phyloP scores from a whole-genome alignment of 306 rosid species.

The Nissolia schottii region DNA sequence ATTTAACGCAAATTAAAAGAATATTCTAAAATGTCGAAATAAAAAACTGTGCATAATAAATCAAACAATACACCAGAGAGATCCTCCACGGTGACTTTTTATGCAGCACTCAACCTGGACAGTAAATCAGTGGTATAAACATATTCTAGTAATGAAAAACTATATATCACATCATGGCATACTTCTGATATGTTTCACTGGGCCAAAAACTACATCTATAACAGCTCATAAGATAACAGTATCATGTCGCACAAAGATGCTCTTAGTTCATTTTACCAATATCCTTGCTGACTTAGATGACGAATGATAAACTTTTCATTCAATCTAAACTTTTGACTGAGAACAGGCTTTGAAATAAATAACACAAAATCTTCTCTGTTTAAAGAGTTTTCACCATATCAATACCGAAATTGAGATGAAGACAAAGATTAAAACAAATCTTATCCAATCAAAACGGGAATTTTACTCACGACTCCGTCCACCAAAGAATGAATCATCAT shows the following conservation, averaged over 20 bases:
- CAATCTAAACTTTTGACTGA: slow-evolving; percentile 13
- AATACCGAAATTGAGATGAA: slow-evolving; percentile 21
- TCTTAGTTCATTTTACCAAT: neutral
- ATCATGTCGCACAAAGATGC: neutral
- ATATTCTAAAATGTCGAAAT: neutral
- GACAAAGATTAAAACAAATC: neutral
- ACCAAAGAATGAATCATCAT: slow-evolving; percentile 52
- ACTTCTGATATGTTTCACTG: slow-evolving; percentile 2
- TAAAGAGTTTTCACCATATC: slow-evolving; percentile 5
- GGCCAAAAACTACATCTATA: neutral
- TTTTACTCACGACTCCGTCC: slow-evolving; percentile 72
- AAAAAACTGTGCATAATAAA: neutral
- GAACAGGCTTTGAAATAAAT: slow-evolving; percentile 6
- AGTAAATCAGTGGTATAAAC: neutral
- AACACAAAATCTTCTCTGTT: neutral
- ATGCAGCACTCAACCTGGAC: neutral
- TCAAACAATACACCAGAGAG: neutral
- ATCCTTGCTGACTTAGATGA: slow-evolving; percentile 16
- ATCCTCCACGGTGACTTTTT: neutral
- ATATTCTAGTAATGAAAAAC: neutral
- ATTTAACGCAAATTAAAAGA: slow-evolving; percentile 7
- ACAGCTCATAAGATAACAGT: neutral
- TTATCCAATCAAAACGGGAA: slow-evolving; percentile 18
- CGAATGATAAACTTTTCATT: neutral
- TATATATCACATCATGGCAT: neutral